Evolutionary conservation across 164 flowering plant species (phyloP).

Genomic region (Aristolochia californica): DNA sequence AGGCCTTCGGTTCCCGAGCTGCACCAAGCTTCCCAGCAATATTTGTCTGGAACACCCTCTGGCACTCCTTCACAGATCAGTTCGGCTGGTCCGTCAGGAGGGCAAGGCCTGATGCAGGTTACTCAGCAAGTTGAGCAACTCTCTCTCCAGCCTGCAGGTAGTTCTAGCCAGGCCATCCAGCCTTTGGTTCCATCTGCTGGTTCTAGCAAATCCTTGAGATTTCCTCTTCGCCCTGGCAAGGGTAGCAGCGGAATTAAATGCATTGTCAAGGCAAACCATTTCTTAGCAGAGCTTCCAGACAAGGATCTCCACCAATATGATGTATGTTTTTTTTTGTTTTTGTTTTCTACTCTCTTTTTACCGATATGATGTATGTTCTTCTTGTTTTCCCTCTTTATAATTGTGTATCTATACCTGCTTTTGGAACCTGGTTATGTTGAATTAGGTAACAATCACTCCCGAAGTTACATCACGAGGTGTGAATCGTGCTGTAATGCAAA

Average conservation of each 20-base stretch:
- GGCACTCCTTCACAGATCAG: conserved; percentile 5
- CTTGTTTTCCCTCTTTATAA: no score
- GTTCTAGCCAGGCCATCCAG: conserved; percentile 22
- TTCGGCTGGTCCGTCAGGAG: conserved; percentile 12
- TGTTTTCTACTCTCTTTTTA: no score
- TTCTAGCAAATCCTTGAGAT: conserved; percentile 54
- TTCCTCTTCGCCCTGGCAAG: conserved; percentile 74
- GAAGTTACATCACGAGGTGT: conserved; percentile 82
- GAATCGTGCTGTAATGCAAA: conserved; percentile 78
- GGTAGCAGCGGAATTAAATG: conserved; percentile 53
- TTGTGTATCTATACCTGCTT: no score
- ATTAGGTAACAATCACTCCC: conserved; percentile 82
- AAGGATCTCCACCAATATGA: conserved; percentile 83
- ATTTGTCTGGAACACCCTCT: not conserved
- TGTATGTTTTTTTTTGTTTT: conserved; percentile 24
- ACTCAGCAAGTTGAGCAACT: conserved; percentile 33
- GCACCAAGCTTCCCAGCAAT: conserved; percentile 61
- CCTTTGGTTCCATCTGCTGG: conserved; percentile 16
- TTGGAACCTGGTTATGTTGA: not conserved
- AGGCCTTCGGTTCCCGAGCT: conserved; percentile 61
- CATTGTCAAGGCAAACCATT: conserved; percentile 76
- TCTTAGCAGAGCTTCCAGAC: conserved; percentile 73
- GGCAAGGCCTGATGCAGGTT: conserved; percentile 32
- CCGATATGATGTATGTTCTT: no score
- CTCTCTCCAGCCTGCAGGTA: not conserved